A percentile compares a stretch with the other conserved stretches of the same genome.
These are phyloP conservation scores for Backusella parvicylindrica DNA, from an alignment of 192 early-diverging fungal species.

Conservation along the genomic window DNA sequence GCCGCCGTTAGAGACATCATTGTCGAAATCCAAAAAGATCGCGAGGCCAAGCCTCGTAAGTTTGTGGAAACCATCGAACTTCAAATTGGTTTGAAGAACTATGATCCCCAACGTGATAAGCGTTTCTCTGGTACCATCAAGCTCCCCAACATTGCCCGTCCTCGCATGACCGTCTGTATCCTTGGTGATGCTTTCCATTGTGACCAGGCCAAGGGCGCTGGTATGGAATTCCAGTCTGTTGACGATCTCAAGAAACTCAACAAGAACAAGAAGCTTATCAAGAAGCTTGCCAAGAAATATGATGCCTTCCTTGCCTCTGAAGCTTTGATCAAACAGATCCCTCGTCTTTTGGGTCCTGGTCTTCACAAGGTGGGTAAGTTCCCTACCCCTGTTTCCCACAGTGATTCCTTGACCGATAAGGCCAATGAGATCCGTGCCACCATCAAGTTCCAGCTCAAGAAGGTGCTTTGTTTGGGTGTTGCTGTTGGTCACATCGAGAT, in stretches of 20 bases:
- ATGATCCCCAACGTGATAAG: conserved; percentile 99
- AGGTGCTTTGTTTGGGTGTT: conserved; percentile 96
- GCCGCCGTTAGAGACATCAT: conserved; percentile 85
- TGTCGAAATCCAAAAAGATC: conserved; percentile 60
- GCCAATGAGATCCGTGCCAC: conserved; percentile 92
- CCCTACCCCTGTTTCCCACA: conserved; percentile 91
- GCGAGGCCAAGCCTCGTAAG: conserved; percentile 91
- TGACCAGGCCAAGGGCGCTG: conserved; percentile 90
- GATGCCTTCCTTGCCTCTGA: conserved; percentile 98
- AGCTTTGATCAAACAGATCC: conserved; percentile 98
- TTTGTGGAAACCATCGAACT: conserved; percentile 97
- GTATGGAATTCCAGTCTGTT: conserved; percentile 88
- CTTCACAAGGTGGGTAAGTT: conserved; percentile 98
- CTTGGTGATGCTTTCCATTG: conserved; percentile 95
- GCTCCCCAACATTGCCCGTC: conserved; percentile 93
- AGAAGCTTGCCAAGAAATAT: conserved; percentile 99
- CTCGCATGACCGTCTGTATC: conserved; percentile 93
- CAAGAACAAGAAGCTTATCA: conserved; percentile 99
- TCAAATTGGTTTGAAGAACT: conserved; percentile 99
- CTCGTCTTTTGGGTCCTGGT: conserved; percentile 97
- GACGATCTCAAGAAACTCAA: conserved; percentile 99
- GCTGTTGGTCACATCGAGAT: conserved; percentile 94
- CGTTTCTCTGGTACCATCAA: conserved; percentile 96
- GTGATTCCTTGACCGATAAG: conserved; percentile 83
- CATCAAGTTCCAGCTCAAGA: conserved; percentile 99